Evolutionary conservation across 805 yeast genomes (phyloP).

Genomic region (Starmerella davenportii): DNA sequence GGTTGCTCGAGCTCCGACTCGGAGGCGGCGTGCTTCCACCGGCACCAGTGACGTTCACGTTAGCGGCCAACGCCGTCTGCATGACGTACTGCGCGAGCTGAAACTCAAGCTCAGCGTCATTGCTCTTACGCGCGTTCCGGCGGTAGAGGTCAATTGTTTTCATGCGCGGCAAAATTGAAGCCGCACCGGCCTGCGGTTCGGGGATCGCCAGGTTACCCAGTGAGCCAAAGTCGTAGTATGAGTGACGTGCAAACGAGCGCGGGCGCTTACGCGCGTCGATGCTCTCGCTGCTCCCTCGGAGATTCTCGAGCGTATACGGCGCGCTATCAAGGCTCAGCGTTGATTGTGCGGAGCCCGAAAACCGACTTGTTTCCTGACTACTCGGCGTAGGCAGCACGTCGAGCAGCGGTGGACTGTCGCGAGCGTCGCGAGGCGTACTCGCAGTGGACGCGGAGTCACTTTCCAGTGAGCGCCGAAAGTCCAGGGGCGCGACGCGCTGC

Average conservation of each 20-base stretch:
- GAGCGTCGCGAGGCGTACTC: conserved; percentile 1
- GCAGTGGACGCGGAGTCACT: conserved; percentile 2
- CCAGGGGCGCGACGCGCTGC: conserved; percentile 5
- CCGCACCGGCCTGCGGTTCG: conserved; percentile 8
- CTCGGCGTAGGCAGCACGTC: conserved; percentile 11
- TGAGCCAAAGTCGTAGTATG: conserved; percentile 8
- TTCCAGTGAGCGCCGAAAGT: neutral
- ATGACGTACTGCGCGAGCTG: conserved; percentile 82
- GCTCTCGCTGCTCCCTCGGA: neutral
- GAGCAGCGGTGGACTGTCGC: conserved; percentile 7
- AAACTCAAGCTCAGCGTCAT: conserved; percentile 72
- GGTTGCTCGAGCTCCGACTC: neutral
- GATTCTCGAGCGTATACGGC: neutral
- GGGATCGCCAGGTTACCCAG: neutral
- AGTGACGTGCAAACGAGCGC: neutral
- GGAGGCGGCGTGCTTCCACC: neutral
- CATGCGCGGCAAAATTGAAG: conserved; percentile 46
- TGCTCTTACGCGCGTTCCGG: conserved; percentile 64
- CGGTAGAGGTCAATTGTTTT: conserved; percentile 77
- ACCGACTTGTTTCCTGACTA: neutral
- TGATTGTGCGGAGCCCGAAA: neutral
- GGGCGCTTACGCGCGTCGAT: neutral
- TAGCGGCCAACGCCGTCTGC: conserved; percentile 48
- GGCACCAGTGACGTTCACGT: neutral
- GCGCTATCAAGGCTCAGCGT: neutral